Base-by-base conservation (phyloP, 2,329 filamentous ascomycete genomes). In the Pseudonectria foliicola region DNA sequence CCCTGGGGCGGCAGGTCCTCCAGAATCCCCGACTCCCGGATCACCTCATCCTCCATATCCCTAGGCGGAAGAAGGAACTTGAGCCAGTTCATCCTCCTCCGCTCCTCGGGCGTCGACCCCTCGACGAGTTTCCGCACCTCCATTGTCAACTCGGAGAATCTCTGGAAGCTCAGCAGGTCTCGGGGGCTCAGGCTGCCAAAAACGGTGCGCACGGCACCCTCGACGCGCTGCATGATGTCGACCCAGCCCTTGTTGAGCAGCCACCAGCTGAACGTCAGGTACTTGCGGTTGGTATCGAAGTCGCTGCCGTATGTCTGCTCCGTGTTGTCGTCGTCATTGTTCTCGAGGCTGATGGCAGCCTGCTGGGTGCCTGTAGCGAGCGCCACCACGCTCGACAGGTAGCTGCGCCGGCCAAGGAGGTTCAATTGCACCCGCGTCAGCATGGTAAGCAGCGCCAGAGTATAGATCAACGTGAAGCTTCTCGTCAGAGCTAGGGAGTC, bases 251-350 rank as follows among this genome's bases (percentile, higher is more conserved):
- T 78, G 62, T 98, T 90, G 31, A 98, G 70, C 30, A 98, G 67
- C 89, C 90, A 98, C 92, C 92, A 98, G 63, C 87, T 95, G 59
- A 96, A 94, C 27, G 89, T 93, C 31, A 98, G 71, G 56, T 96
- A 98, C 54, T 85, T 85, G 49, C 89, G 75, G 62, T 98, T 98
- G 24, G 88, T 94, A 60, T 95, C 89, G 49, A 95, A 95, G 60
- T 98, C 92, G 59, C 85, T 90, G 29, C 88, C 88, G 55, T 93
- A 88, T 4, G 80, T 75, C 50, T 89, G 83, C 35, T 90, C 85
- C 13, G 75, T 70, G 52, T 83, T 82, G 56, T 92, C 86, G 56
- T 95, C 89, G 56, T 95, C 90, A 53, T 93, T 81, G 60, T 96
- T 92, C 64, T 95, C 88, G 13, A 96, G 73, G 50, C 75, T 89